Percentiles rank a stretch among this genome's conserved stretches.
Evolutionary conservation across 1,284 basidiomycete genomes (phyloP).

Genomic region (Cystobasidium pallidum): DNA sequence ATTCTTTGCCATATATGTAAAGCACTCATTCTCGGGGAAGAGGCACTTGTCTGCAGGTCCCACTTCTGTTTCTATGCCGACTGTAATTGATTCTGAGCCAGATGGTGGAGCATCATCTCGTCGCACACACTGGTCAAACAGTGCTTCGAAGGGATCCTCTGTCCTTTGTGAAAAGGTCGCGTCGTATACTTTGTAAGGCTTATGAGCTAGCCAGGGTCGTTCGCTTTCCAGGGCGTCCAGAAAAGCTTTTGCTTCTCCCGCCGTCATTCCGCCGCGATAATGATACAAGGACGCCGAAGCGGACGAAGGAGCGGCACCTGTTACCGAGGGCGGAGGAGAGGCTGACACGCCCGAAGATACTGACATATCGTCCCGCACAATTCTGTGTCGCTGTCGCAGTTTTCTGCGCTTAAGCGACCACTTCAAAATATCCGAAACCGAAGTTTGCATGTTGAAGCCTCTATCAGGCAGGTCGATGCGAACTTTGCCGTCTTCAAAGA

Average conservation of each 20-base stretch:
- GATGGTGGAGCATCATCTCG: constrained; percentile 42
- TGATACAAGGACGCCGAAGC: neutral
- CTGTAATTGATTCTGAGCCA: constrained; percentile 4
- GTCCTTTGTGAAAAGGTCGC: constrained; percentile 46
- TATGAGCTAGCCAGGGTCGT: constrained; percentile 37
- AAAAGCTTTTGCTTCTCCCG: constrained; percentile 1
- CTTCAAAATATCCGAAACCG: constrained; percentile 25
- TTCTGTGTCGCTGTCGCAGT: constrained; percentile 20
- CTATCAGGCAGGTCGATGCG: constrained; percentile 31
- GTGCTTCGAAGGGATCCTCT: constrained; percentile 49
- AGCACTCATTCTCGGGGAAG: constrained; percentile 32
- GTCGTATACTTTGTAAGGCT: constrained; percentile 50
- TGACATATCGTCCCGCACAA: constrained; percentile 13
- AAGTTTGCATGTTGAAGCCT: constrained; percentile 28
- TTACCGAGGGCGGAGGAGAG: constrained; percentile 4
- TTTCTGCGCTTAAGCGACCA: constrained; percentile 18
- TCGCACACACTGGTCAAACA: constrained; percentile 47
- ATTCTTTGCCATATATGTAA: constrained; percentile 15
- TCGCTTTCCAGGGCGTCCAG: neutral
- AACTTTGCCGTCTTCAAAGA: constrained; percentile 34
- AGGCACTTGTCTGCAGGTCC: constrained; percentile 25
- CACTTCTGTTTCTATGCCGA: constrained; percentile 32
- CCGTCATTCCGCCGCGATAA: neutral
- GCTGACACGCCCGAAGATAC: constrained; percentile 11
- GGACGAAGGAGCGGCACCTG: neutral